A percentile compares a stretch with the other conserved stretches of the same genome.
phyloP scores from a whole-genome alignment of 2,329 filamentous ascomycete genomes.

The Colletotrichum cereale region DNA sequence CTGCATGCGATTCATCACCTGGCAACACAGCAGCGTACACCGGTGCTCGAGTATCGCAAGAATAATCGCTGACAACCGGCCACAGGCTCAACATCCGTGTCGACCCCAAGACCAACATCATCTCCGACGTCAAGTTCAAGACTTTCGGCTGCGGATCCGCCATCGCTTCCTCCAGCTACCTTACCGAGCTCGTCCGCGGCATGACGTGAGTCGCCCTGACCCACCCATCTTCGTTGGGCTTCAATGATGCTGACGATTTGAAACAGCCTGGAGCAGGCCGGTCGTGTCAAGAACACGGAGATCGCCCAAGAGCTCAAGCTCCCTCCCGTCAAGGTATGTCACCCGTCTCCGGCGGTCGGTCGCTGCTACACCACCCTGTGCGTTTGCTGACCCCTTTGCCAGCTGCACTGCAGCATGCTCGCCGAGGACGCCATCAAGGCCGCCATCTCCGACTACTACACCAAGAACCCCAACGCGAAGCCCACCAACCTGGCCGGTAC shows the following conservation, averaged over 20 bases:
- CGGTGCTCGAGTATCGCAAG: not conserved
- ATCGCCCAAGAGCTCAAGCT: constrained; percentile 96
- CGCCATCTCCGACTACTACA: constrained; percentile 90
- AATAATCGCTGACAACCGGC: constrained; percentile 23
- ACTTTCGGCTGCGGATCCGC: constrained; percentile 95
- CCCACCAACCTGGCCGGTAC: constrained; percentile 83
- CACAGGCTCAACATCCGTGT: constrained; percentile 82
- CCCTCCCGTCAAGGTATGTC: constrained; percentile 84
- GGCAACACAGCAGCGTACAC: not conserved
- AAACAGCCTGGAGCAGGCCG: constrained; percentile 82
- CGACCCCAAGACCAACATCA: constrained; percentile 87
- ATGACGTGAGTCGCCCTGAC: constrained; percentile 72
- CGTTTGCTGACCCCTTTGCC: constrained; percentile 45
- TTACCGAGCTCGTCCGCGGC: constrained; percentile 95
- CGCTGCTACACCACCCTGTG: not conserved
- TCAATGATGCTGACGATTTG: not conserved
- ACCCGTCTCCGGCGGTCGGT: not conserved
- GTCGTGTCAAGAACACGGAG: constrained; percentile 94
- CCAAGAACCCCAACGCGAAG: constrained; percentile 83
- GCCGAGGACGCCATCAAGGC: constrained; percentile 93
- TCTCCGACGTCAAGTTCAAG: constrained; percentile 97
- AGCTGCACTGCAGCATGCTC: constrained; percentile 92
- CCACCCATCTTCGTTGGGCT: not conserved
- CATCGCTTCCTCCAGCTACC: constrained; percentile 93
- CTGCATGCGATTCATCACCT: not conserved